Evolutionary conservation across 805 yeast species (phyloP).

Genomic region (Kuraishia floccosa): DNA sequence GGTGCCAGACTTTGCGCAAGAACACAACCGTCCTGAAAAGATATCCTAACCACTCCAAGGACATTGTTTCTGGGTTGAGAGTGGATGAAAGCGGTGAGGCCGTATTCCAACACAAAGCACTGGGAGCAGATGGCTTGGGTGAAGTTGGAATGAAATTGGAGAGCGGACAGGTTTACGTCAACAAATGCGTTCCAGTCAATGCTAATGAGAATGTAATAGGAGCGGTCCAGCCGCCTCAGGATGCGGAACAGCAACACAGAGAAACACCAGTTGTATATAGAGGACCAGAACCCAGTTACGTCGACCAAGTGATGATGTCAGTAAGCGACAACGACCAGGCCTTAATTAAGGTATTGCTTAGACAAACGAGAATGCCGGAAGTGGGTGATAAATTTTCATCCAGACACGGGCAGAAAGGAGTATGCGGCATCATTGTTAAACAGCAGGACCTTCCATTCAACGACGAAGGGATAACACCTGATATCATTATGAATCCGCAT

Average conservation of each 20-base stretch:
- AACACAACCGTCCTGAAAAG: slow-evolving; percentile 83
- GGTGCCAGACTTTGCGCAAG: slow-evolving; percentile 92
- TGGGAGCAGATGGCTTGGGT: slow-evolving; percentile 94
- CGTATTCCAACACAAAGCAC: slow-evolving; percentile 71
- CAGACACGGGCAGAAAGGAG: slow-evolving; percentile 98
- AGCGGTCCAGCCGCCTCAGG: slow-evolving; percentile 12
- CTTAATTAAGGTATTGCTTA: slow-evolving; percentile 75
- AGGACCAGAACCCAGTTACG: slow-evolving; percentile 92
- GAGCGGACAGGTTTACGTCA: slow-evolving; percentile 89
- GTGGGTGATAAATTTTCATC: slow-evolving; percentile 96
- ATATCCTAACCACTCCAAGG: slow-evolving; percentile 90
- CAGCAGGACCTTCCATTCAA: slow-evolving; percentile 96
- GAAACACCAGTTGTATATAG: slow-evolving; percentile 88
- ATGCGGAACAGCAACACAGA: slow-evolving; percentile 50
- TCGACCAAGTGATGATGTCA: slow-evolving; percentile 97
- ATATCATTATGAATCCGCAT: slow-evolving; percentile 97
- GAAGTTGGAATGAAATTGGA: slow-evolving; percentile 89
- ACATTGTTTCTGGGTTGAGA: slow-evolving; percentile 84
- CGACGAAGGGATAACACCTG: slow-evolving; percentile 87
- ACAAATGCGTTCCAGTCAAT: slow-evolving; percentile 85
- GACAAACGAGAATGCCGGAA: slow-evolving; percentile 97
- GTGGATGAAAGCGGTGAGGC: slow-evolving; percentile 75
- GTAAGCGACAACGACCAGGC: slow-evolving; percentile 94
- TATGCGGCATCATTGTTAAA: slow-evolving; percentile 94
- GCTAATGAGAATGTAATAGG: slow-evolving; percentile 55